A percentile compares a stretch with the other conserved stretches of the same genome.
Conservation (phyloP, 495 filamentous ascomycete genomes). For the Monascus purpureus region DNA sequence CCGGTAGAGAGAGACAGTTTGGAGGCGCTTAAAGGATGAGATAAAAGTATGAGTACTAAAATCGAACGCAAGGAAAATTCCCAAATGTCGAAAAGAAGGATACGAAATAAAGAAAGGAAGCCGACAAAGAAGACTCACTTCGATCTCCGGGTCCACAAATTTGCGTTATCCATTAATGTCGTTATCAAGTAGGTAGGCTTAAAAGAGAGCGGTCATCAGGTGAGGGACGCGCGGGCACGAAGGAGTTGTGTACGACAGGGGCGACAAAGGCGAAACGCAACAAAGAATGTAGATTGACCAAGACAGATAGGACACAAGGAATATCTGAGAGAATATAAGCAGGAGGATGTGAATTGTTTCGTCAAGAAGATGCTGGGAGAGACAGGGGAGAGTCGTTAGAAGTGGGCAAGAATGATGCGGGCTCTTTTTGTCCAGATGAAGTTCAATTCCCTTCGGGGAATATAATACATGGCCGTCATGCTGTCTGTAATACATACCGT, state of each 20-base stretch:
- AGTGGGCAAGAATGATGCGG: too few species aligned
- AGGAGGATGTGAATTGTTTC: background rate
- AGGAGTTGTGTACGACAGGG: constrained; percentile 4
- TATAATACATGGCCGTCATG: too few species aligned
- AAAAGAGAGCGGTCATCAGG: constrained; percentile 30
- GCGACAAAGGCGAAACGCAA: constrained; percentile 11
- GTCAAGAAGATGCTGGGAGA: background rate
- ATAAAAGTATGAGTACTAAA: constrained; percentile 5
- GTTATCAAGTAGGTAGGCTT: constrained; percentile 25
- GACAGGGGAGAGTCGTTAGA: too few species aligned
- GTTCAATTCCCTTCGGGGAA: too few species aligned
- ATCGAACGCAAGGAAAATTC: too few species aligned
- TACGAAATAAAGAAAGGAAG: constrained; percentile 7
- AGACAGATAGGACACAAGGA: constrained; percentile 8
- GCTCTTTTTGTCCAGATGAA: too few species aligned
- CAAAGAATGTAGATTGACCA: constrained; percentile 9
- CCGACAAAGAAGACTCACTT: constrained; percentile 45
- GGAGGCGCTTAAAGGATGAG: constrained; percentile 45
- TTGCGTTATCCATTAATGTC: constrained; percentile 49
- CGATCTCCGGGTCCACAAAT: constrained; percentile 81
- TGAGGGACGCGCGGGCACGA: constrained; percentile 1
- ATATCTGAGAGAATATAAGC: constrained; percentile 3
- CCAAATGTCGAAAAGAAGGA: background rate
- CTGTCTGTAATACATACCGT: too few species aligned
- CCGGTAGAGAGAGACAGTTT: constrained; percentile 83